Evolutionary conservation across 2,329 filamentous ascomycete species (phyloP).

Genomic region (Scytalidium sp.): DNA sequence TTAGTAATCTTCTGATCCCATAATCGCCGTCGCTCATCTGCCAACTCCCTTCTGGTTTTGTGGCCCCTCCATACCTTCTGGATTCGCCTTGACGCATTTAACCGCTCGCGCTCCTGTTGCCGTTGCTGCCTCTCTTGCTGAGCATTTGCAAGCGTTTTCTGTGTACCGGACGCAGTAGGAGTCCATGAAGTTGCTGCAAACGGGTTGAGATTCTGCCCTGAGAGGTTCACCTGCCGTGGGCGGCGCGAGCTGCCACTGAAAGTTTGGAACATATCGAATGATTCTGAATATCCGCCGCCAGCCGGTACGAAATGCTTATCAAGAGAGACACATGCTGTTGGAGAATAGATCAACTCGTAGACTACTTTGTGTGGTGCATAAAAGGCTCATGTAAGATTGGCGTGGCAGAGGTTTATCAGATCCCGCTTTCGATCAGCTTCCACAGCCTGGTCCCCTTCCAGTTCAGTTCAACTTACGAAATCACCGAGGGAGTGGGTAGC

Average conservation of each 20-base stretch:
- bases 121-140: constrained; percentile 81
- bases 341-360: neutral
- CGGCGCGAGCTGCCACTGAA: constrained; percentile 87
- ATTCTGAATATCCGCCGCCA: constrained; percentile 10
- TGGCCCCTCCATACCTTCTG: constrained; percentile 85
- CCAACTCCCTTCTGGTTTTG: constrained; percentile 55
- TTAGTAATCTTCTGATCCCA: constrained; percentile 60
- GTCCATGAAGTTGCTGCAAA: constrained; percentile 65
- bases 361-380: neutral
- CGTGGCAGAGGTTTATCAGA: neutral
- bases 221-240: constrained; percentile 89
- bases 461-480: neutral
- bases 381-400: neutral
- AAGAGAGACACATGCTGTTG: constrained; percentile 18
- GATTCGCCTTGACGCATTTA: constrained; percentile 70
- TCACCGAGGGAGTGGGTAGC: neutral
- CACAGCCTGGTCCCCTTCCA: neutral
- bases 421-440: neutral
- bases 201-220: constrained; percentile 77
- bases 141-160: constrained; percentile 77
- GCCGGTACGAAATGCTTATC: constrained; percentile 13
- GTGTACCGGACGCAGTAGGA: constrained; percentile 59
- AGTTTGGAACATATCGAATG: constrained; percentile 73
- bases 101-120: constrained; percentile 74
- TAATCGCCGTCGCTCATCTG: constrained; percentile 51